Conservation (phyloP, 2,329 filamentous ascomycete species). For the Cadophora malorum region DNA sequence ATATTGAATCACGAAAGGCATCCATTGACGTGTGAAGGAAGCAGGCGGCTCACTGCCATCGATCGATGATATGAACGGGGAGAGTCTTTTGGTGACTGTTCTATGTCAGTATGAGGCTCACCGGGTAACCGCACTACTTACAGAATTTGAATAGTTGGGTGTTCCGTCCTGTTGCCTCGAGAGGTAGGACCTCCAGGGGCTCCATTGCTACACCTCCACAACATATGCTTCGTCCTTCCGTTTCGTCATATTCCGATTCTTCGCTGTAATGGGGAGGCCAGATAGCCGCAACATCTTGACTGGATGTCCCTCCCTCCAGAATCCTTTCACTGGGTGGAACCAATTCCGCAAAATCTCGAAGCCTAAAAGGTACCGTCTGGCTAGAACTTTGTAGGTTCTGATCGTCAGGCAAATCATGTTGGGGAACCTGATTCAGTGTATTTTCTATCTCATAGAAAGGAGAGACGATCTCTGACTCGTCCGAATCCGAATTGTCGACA, state of each 20-base stretch:
- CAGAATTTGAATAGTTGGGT: conserved; percentile 43
- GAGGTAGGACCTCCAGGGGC: conserved; percentile 50
- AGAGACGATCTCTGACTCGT: neutral
- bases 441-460: neutral
- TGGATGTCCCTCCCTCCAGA: neutral
- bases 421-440: neutral
- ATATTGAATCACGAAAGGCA: conserved; percentile 45
- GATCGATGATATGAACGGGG: conserved; percentile 45
- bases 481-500: conserved; percentile 11
- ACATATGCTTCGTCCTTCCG: conserved; percentile 15
- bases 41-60: conserved; percentile 41
- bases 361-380: neutral
- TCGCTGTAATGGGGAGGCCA: conserved; percentile 15
- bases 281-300: conserved; percentile 17
- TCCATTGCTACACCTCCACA: conserved; percentile 28
- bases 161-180: conserved; percentile 38
- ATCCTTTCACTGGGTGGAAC: neutral
- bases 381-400: neutral
- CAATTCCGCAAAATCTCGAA: neutral
- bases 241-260: conserved; percentile 10
- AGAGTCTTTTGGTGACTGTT: conserved; percentile 41
- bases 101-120: conserved; percentile 3
- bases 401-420: neutral
- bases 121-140: conserved; percentile 27
- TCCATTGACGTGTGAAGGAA: conserved; percentile 38